Evolutionary conservation across 306 rosid species (phyloP).

Genomic region (Delonix regia): DNA sequence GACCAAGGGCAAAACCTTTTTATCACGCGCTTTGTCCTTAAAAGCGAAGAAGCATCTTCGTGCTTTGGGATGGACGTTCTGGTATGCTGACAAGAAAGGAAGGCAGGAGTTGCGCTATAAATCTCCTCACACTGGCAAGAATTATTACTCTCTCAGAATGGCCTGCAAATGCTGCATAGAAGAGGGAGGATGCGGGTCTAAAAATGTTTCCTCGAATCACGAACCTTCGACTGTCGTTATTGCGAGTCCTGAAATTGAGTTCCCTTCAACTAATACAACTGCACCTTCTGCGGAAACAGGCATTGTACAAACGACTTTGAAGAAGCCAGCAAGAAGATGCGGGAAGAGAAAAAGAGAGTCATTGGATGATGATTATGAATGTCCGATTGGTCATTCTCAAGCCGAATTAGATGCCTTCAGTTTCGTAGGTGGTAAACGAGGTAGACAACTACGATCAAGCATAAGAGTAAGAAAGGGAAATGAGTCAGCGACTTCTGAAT

Average conservation of each 20-base stretch:
- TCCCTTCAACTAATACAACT: background rate
- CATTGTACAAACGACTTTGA: background rate
- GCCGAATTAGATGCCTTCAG: background rate
- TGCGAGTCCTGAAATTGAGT: background rate
- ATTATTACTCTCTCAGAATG: conserved; percentile 47
- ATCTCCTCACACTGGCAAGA: conserved; percentile 49
- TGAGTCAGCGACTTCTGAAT: background rate
- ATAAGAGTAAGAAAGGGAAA: background rate
- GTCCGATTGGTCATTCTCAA: background rate
- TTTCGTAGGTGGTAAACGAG: background rate
- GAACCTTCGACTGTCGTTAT: background rate
- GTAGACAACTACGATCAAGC: background rate
- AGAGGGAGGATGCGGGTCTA: conserved; percentile 2
- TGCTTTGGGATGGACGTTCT: conserved; percentile 60
- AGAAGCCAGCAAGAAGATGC: background rate
- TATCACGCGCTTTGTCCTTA: background rate
- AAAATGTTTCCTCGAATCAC: background rate
- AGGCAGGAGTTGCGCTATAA: conserved; percentile 59
- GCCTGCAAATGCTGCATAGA: conserved; percentile 58
- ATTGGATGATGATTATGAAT: background rate
- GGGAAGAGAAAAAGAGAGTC: background rate
- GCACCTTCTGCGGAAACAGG: background rate
- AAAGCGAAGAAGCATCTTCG: conserved; percentile 59
- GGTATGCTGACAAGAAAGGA: conserved; percentile 32
- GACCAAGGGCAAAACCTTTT: background rate